Percentiles rank a stretch among this genome's conserved stretches.
Evolutionary conservation across 805 yeast genomes (phyloP).

Genomic region (Monosporozyma aquatica): DNA sequence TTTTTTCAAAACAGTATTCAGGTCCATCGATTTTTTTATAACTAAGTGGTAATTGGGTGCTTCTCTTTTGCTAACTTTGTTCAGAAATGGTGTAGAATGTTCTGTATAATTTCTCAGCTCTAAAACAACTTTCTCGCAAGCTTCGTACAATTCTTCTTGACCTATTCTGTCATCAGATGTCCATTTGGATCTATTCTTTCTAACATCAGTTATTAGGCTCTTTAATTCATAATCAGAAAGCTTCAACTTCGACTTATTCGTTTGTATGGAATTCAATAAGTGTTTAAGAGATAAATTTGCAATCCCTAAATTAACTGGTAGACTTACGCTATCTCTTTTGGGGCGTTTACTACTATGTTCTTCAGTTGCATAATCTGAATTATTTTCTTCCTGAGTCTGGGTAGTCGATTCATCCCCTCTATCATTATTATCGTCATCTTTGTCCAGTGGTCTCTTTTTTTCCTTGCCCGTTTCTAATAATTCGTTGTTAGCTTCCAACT

Average conservation of each 20-base stretch:
- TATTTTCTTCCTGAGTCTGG: constrained; percentile 8
- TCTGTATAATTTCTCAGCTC: constrained; percentile 89
- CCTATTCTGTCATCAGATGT: constrained; percentile 92
- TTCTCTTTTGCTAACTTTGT: constrained; percentile 93
- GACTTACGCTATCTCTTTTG: constrained; percentile 12
- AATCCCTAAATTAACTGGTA: constrained; percentile 52
- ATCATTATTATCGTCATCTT: constrained; percentile 8
- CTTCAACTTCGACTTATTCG: constrained; percentile 61
- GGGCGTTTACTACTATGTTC: constrained; percentile 15
- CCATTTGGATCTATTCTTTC: constrained; percentile 96
- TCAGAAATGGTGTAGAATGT: constrained; percentile 91
- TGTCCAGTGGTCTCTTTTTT: constrained; percentile 19
- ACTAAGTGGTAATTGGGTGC: constrained; percentile 93
- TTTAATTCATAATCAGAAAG: constrained; percentile 78
- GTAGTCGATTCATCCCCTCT: constrained; percentile 1
- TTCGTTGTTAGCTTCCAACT: constrained; percentile 72
- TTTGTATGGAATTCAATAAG: constrained; percentile 67
- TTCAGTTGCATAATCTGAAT: constrained; percentile 13
- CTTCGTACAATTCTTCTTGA: constrained; percentile 95
- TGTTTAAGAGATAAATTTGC: constrained; percentile 74
- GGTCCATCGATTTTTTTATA: constrained; percentile 92
- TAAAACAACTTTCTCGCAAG: constrained; percentile 88
- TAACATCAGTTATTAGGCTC: constrained; percentile 79
- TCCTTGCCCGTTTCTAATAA: constrained; percentile 36
- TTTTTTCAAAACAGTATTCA: constrained; percentile 88